phyloP scores from a whole-genome alignment of 108 stramenopile species.

The Skeletonema menzelii region DNA sequence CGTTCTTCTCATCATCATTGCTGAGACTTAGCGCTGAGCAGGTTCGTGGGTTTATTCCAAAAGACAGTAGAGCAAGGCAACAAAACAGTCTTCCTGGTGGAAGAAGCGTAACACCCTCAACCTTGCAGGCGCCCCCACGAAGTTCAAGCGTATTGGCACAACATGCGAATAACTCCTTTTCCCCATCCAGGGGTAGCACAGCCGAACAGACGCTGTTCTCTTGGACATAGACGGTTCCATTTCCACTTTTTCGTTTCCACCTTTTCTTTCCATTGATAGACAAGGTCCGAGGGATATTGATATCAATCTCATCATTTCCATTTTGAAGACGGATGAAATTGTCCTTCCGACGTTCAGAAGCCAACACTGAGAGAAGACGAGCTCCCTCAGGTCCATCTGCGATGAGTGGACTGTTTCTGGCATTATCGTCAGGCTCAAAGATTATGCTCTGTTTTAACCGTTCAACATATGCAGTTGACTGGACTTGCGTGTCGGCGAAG shows the following conservation, averaged over 20 bases:
- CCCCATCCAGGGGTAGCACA: slow-evolving; percentile 14
- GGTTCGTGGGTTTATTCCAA: slow-evolving; percentile 49
- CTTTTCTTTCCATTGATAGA: slow-evolving; percentile 24
- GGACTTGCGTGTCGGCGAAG: slow-evolving; percentile 38
- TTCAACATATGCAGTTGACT: neutral
- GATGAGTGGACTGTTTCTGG: slow-evolving; percentile 45
- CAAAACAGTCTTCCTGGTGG: slow-evolving; percentile 70
- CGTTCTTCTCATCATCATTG: slow-evolving; percentile 11
- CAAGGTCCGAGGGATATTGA: slow-evolving; percentile 16
- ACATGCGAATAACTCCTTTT: slow-evolving; percentile 43
- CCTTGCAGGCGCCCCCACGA: slow-evolving; percentile 53
- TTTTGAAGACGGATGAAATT: slow-evolving; percentile 36
- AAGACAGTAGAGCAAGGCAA: slow-evolving; percentile 51
- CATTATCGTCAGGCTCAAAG: slow-evolving; percentile 1
- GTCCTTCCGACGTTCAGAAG: slow-evolving; percentile 58
- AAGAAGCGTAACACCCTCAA: slow-evolving; percentile 62
- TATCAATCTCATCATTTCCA: slow-evolving; percentile 30
- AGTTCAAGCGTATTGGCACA: slow-evolving; percentile 71
- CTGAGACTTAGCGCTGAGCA: neutral
- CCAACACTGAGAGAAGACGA: slow-evolving; percentile 63
- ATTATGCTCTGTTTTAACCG: slow-evolving; percentile 12
- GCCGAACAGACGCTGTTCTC: slow-evolving; percentile 43
- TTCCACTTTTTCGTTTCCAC: slow-evolving; percentile 30
- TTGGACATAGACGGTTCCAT: slow-evolving; percentile 33
- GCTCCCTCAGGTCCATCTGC: slow-evolving; percentile 77